Base-by-base conservation (phyloP, 805 yeast genomes). In the Saturnispora galanensis region DNA sequence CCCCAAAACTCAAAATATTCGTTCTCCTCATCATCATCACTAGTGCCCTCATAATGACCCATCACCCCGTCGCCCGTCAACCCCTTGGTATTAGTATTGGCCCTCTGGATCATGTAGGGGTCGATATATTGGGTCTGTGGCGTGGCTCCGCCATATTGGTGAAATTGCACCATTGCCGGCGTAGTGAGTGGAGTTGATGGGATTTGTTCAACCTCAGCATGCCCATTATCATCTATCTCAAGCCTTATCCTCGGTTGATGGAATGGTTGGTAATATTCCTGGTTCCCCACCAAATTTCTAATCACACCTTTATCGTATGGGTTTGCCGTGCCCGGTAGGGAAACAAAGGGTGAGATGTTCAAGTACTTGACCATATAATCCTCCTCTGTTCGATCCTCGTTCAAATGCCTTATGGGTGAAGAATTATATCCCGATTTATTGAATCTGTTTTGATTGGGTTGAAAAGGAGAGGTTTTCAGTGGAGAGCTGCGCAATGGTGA, bases 401-500 rank as follows among this genome's bases (percentile, higher is more conserved):
- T 6, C 16, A n/a, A 16, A 16, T 15, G 9, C 30, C 30, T 32
- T 28, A 40, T 31, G 30, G 44, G 48, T 28, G 45, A 44, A 30
- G 47, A 39, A 6, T 34, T 28, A 15, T 33, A 9, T 29, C 18
- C 26, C n/a, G 11, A 10, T 37, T 31, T 8, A 37, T 26, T 37
- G 41, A 26, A 18, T 10, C 34, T 35, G 17, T 38, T 21, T 8
- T 21, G 29, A 12, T 35, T 34, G 2, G 33, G 31, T 29, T 42
- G 44, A 10, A 59, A 38, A 12, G 64, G 65, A n/a, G 62, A 57
- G 3, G 63, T 60, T 39, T 51, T 54, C 26, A 57, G 34, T 8
- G 63, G 63, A 1, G 64, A 57, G 36, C 42, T 47, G 5, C 38
- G 33, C 28, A 40, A 10, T 13, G 50, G 47, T 15, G 50, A 47